Evolutionary conservation across 1,284 basidiomycete species (phyloP), one percentile per base, ranked within the genome.

Genomic region (Wallemia ichthyophaga): DNA sequence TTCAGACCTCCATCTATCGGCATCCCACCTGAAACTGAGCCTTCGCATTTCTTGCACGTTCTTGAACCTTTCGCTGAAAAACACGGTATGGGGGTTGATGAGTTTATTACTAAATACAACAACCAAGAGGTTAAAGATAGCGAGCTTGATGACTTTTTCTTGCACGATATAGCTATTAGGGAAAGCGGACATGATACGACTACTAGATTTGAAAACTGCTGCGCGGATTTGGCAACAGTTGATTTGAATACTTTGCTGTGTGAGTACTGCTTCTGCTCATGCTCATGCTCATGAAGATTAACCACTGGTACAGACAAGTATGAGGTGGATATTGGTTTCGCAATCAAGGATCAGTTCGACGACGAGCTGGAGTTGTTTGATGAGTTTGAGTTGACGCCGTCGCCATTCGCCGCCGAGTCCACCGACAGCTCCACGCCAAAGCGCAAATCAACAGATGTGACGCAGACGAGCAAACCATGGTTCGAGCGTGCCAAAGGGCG

Each of bases 11-110:
- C 83, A 62, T 92, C 94, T n/a, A 70, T 87, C 2, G 92, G 92
- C 58, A 94, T 98, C 59, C 91, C 89, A 19, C 94, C 92, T 0
- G 92, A 98, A 74, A 98, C 92, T 0, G 92, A 98, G 70, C 89
- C 94, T 1, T 84, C 83, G 9, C 92, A 98, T 72, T 98, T 98
- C 69, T 96, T 89, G 1, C 87, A 94, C 69, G 83, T 98, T 65
- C 78, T 98, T 57, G 85, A 94, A 69, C 92, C 92, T 2, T 96
- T 81, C 67, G 94, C 92, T 28, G 76, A 76, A 60, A 92, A 94
- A 73, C 81, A 91, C 64, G 86, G 89, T 2, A 76, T 95, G 61
- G 92, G 87, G n/a, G 81, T 98, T 63, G 80, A 89, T 68, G 94
- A 98, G 71, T 98, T 94, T 72, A 92, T 85, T 69, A 87, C 94